phyloP scores from a whole-genome alignment of 2,329 filamentous ascomycete species.

The Cladophialophora immunda region DNA sequence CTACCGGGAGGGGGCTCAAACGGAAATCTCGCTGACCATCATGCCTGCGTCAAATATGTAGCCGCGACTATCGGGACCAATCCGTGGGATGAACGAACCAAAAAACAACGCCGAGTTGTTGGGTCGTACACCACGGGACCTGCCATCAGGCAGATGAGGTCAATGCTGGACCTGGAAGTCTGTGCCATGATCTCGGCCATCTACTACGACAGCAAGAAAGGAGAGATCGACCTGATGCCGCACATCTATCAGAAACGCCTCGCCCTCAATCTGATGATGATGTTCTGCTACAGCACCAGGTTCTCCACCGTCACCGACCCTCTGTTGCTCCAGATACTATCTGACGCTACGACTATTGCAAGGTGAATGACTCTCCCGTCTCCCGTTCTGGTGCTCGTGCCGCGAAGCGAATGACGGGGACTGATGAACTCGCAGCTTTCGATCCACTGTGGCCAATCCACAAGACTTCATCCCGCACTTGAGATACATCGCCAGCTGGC shows the following conservation, averaged over 20 bases:
- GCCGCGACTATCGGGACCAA: constrained; percentile 32
- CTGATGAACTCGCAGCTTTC: too few species aligned
- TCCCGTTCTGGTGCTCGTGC: not conserved
- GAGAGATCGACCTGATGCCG: constrained; percentile 17
- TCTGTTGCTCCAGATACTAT: constrained; percentile 5
- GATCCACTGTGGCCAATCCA: too few species aligned
- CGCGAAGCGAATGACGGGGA: too few species aligned
- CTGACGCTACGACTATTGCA: constrained; percentile 5
- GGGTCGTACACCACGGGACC: constrained; percentile 31
- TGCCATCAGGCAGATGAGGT: constrained; percentile 18
- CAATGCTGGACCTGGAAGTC: constrained; percentile 29
- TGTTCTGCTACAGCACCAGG: constrained; percentile 30
- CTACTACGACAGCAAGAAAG: constrained; percentile 20
- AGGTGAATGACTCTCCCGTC: not conserved
- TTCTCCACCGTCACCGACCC: constrained; percentile 10
- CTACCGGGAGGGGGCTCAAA: not conserved
- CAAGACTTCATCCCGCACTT: too few species aligned
- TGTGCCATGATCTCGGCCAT: constrained; percentile 22
- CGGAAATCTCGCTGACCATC: too few species aligned
- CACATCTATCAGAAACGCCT: constrained; percentile 27
- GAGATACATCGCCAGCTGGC: too few species aligned
- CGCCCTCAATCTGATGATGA: constrained; percentile 28
- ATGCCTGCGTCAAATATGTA: not conserved
- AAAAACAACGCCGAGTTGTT: constrained; percentile 30
- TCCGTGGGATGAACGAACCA: constrained; percentile 33